Base-by-base conservation (phyloP, 1,139 yeast genomes). In the Yamadazyma conglobata region DNA sequence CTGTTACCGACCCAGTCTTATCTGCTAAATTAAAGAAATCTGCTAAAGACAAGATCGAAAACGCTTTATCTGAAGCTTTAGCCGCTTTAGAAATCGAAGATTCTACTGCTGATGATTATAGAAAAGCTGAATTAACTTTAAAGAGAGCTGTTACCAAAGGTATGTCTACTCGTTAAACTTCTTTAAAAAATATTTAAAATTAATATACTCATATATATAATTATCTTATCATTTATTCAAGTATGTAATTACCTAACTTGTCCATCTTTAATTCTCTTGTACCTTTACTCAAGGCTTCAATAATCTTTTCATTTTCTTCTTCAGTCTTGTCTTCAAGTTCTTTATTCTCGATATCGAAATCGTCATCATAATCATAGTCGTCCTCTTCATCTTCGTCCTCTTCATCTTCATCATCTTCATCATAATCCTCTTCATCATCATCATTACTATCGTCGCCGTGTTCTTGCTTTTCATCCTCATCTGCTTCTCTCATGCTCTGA, bases 91-190 rank as follows among this genome's bases (percentile, higher is more conserved):
- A 89, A 77, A 75, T 91, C 53, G 96, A 89, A 77, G 98, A 91
- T 54, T 79, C 96, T 46, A 60, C 93, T 58, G 91, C 96, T 65
- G 98, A 91, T 61, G 96, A 88, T 71, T 81, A 75, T 77, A 86
- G 97, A 84, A 91, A 87, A 83, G 98, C 98, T 64, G 98, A 91
- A 79, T 87, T 93, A 67, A 82, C 89, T 70, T 86, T 91, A 70
- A 91, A 91, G 88, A 85, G 98, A 75, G 96, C 93, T 65, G 96
- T 88, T 68, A 89, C 96, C 78, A 91, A 88, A 80, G 97, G 97
- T 70, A 86, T 88, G 88, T 84, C 96, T 58, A 79, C 96, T 70
- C 96, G 96, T 81, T 88, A 86, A 34, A 32, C 40, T 40, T 45
- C 48, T 47, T 39, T 43, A 41, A 33, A 33, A 32, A 35, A 26